Percentiles rank a stretch among this genome's conserved stretches.
phyloP scores from a whole-genome alignment of 306 rosid species.

The Macrotyloma uniflorum region DNA sequence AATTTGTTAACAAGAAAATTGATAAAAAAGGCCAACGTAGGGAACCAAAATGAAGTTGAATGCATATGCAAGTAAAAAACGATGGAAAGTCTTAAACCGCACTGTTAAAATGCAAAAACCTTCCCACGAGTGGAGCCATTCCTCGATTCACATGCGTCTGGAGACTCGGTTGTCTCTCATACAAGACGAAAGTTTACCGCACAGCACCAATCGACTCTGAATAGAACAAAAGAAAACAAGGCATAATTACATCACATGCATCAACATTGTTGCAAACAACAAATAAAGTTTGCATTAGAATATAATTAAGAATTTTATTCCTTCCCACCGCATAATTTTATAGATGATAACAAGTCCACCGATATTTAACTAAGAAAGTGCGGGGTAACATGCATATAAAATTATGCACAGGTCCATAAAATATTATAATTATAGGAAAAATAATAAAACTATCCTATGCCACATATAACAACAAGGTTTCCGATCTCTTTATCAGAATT shows the following conservation, averaged over 20 bases:
- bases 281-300: conserved; percentile 21
- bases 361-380: conserved; percentile 43
- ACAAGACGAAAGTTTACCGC: neutral
- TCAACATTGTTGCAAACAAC: conserved; percentile 23
- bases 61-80: neutral
- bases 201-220: conserved; percentile 3
- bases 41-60: neutral
- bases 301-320: conserved; percentile 49
- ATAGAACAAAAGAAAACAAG: conserved; percentile 17
- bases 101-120: neutral
- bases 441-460: conserved; percentile 38
- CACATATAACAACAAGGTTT: conserved; percentile 45
- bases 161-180: neutral
- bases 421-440: conserved; percentile 41
- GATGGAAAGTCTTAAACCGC: neutral
- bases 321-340: conserved; percentile 34
- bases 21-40: conserved; percentile 7
- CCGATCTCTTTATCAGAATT: conserved; percentile 44
- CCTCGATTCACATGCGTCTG: neutral
- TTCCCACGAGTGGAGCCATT: neutral
- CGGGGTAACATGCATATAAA: conserved; percentile 46
- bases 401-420: conserved; percentile 54
- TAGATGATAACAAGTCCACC: conserved; percentile 43
- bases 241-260: conserved; percentile 2
- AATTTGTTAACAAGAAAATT: neutral